Evolutionary conservation across 139 green algal genomes (phyloP).

Genomic region (Chlamydomonas incerta): DNA sequence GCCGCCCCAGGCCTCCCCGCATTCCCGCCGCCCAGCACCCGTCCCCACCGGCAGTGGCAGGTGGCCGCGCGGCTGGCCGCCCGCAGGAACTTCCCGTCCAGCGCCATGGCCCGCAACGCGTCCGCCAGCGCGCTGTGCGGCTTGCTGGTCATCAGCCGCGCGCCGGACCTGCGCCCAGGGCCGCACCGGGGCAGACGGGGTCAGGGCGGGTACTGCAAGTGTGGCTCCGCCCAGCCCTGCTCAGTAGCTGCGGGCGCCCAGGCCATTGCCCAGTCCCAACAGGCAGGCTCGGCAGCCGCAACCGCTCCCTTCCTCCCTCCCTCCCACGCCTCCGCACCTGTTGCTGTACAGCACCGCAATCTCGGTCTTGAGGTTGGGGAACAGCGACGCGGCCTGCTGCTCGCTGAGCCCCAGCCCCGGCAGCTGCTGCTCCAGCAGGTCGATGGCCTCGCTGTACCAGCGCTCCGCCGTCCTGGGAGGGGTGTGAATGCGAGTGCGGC

Average conservation of each 20-base stretch:
- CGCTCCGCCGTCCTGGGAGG: slow-evolving; percentile 9
- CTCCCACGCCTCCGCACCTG: background rate
- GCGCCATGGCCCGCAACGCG: slow-evolving; percentile 38
- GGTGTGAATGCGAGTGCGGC: too few relatives aligned
- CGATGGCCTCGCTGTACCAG: slow-evolving; percentile 44
- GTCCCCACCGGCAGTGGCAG: slow-evolving; percentile 50
- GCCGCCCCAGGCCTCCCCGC: too few relatives aligned
- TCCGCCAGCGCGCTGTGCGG: slow-evolving; percentile 48
- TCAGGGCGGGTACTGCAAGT: too few relatives aligned
- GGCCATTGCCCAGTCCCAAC: too few relatives aligned
- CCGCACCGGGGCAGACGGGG: too few relatives aligned
- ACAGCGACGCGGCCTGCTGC: background rate
- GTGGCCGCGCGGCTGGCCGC: slow-evolving; percentile 49
- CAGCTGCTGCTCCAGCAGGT: slow-evolving; percentile 29
- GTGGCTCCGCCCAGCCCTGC: too few relatives aligned
- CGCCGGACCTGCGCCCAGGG: slow-evolving; percentile 36
- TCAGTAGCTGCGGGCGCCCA: too few relatives aligned
- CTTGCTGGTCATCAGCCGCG: slow-evolving; percentile 56
- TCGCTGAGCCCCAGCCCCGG: background rate
- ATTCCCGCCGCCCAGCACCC: too few relatives aligned
- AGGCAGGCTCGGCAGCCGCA: too few relatives aligned
- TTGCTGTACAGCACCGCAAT: slow-evolving; percentile 63
- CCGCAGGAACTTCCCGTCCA: slow-evolving; percentile 58
- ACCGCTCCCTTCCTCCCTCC: background rate
- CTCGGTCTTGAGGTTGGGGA: slow-evolving; percentile 35